Conservation (phyloP, 768 basidiomycete genomes). For the Kondoa malvinella region DNA sequence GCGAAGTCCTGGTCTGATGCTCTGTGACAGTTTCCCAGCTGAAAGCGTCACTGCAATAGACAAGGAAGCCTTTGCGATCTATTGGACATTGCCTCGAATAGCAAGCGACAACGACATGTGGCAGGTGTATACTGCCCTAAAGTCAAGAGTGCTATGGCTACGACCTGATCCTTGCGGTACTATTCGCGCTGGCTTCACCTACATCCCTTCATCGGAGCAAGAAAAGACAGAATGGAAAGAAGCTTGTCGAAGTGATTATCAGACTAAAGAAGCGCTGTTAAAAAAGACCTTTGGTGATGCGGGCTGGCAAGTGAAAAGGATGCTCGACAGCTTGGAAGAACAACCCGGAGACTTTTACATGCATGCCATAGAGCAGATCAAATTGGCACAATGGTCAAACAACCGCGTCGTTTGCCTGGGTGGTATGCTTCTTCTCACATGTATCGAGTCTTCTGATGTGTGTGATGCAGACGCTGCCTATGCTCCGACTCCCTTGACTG, state of each 20-base stretch:
- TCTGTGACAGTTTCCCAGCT: slow-evolving; percentile 9
- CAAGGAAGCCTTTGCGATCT: slow-evolving; percentile 12
- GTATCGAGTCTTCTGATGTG: background rate
- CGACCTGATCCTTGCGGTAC: slow-evolving; percentile 20
- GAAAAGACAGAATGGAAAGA: slow-evolving; percentile 9
- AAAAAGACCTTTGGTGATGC: slow-evolving; percentile 11
- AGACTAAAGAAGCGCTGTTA: slow-evolving; percentile 14
- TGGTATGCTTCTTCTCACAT: background rate
- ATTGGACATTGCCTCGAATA: slow-evolving; percentile 19
- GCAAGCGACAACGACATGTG: slow-evolving; percentile 17
- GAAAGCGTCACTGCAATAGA: slow-evolving; percentile 11
- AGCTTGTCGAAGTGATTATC: slow-evolving; percentile 8
- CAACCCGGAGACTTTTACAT: slow-evolving; percentile 25
- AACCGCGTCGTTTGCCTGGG: slow-evolving; percentile 25
- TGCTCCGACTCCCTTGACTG: slow-evolving; percentile 24
- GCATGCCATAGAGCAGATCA: slow-evolving; percentile 20
- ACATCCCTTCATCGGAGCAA: slow-evolving; percentile 9
- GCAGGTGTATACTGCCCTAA: slow-evolving; percentile 11
- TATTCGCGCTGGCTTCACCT: slow-evolving; percentile 12
- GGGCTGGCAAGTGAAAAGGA: slow-evolving; percentile 22
- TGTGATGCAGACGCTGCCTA: slow-evolving; percentile 22
- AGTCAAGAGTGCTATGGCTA: slow-evolving; percentile 1
- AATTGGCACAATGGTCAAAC: slow-evolving; percentile 12
- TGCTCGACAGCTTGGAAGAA: slow-evolving; percentile 19
- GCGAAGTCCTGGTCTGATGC: background rate